Evolutionary conservation across 306 rosid genomes (phyloP), one percentile per base, ranked within the genome.

Genomic region (Acmispon strigosus): DNA sequence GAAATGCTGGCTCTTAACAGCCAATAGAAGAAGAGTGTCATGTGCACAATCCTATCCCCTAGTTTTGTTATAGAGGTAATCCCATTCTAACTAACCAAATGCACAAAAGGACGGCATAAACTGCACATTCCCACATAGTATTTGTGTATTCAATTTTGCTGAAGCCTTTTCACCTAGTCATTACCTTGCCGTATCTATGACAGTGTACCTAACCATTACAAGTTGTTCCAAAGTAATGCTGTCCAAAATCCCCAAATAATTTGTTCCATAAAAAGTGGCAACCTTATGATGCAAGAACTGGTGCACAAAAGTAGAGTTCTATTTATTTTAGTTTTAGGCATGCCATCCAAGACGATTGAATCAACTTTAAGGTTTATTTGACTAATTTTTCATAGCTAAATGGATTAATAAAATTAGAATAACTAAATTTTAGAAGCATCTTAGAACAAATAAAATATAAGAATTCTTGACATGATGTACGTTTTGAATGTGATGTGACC

Each of bases 161-260:
- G 22, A 76, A 49, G 50, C 18, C 70, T 69, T 20, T 39, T 39
- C 43, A 39, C 43, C 43, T 0, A 39, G 2, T 9, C 43, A 39
- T 39, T 39, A 39, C 43, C 43, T 39, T 39, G 43, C 11, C 43
- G 11, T 0, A 39, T 9, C 10, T 39, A 39, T 8, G 43, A 9
- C 12, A 7, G 2, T 50, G 22, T 67, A 24, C 62, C 56, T 59
- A 59, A 29, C 58, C 70, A 17, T 50, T 50, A 49, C 14, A 60
- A 68, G 60, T 22, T 50, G 32, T 77, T 69, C 69, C 32, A 13
- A 50, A 68, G 41, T 50, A 51, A 42, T 62, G 67, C 41, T 42
- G 18, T 37, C 74, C 24, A 58, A 36, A 59, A 39, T 50, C 27
- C 29, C 53, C 48, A 60, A 49, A 58, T 37, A 57, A 48, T 19